Evolutionary conservation across 805 yeast species (phyloP).

Genomic region (Candida chilensis): DNA sequence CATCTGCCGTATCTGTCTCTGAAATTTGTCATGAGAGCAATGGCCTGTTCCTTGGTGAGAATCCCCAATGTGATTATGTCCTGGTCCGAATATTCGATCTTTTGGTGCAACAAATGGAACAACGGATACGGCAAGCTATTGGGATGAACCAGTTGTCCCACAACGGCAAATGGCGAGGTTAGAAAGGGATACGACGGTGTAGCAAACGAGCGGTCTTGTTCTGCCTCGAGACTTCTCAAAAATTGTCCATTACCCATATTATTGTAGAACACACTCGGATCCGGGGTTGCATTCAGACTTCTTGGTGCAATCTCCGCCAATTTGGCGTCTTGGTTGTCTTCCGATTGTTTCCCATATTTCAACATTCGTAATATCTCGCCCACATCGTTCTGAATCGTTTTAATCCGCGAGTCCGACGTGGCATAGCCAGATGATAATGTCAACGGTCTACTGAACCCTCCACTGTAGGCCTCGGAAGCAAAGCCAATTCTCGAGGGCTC

Average conservation of each 20-base stretch:
- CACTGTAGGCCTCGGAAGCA: slow-evolving; percentile 2
- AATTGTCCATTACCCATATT: no score
- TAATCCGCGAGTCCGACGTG: slow-evolving; percentile 12
- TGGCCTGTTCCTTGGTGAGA: slow-evolving; percentile 36
- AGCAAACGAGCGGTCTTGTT: slow-evolving; percentile 18
- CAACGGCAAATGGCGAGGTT: slow-evolving; percentile 34
- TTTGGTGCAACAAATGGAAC: slow-evolving; percentile 13
- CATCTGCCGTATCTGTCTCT: slow-evolving; percentile 66
- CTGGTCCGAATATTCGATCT: slow-evolving; percentile 12
- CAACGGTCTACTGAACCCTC: slow-evolving; percentile 2
- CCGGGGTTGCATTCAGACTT: slow-evolving; percentile 2
- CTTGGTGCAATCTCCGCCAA: slow-evolving; percentile 2
- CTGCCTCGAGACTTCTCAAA: slow-evolving; percentile 15
- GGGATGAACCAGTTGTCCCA: slow-evolving; percentile 18
- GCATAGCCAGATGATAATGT: slow-evolving; percentile 1
- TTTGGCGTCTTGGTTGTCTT: no score
- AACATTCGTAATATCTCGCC: slow-evolving; percentile 19
- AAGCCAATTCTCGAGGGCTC: neutral
- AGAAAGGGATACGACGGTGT: slow-evolving; percentile 24
- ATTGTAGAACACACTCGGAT: slow-evolving; percentile 3
- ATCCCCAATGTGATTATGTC: slow-evolving; percentile 47
- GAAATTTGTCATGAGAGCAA: slow-evolving; percentile 45
- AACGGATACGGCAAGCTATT: slow-evolving; percentile 24
- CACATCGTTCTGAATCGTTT: slow-evolving; percentile 22
- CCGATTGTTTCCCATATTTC: no score